Evolutionary conservation across 2,329 filamentous ascomycete species (phyloP).

Genomic region (Colletotrichum sp.): DNA sequence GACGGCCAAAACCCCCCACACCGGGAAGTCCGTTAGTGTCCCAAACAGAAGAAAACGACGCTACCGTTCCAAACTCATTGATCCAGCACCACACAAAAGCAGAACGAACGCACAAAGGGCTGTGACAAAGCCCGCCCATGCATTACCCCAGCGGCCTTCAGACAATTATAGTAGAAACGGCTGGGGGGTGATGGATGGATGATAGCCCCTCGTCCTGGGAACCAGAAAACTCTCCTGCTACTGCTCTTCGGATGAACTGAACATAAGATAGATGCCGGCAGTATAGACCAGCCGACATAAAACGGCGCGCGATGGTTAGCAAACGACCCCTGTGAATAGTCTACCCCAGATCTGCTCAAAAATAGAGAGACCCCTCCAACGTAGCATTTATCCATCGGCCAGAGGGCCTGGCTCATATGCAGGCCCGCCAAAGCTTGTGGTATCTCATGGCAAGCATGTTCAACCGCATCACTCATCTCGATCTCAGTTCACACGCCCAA

Average conservation of each 20-base stretch:
- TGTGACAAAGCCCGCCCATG: neutral
- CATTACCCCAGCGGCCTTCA: neutral
- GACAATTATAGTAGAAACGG: neutral
- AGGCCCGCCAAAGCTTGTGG: neutral
- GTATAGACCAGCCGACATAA: neutral
- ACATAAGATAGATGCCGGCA: neutral
- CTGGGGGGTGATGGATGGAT: neutral
- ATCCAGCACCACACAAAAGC: neutral
- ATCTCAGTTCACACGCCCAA: neutral
- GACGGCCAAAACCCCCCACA: neutral
- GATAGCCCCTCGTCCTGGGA: neutral
- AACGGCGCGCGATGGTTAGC: neutral
- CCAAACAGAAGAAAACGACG: neutral
- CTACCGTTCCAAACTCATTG: neutral
- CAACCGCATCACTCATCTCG: neutral
- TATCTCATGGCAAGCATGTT: neutral
- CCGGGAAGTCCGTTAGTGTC: neutral
- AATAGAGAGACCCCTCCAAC: neutral
- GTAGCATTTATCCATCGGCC: neutral
- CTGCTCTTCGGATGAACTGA: neutral
- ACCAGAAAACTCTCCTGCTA: neutral
- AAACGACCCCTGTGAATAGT: neutral
- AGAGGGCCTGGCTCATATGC: neutral
- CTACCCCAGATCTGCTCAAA: neutral
- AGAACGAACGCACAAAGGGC: neutral